phyloP scores from a whole-genome alignment of 2,329 filamentous ascomycete species.

The Colletotrichum sp. region DNA sequence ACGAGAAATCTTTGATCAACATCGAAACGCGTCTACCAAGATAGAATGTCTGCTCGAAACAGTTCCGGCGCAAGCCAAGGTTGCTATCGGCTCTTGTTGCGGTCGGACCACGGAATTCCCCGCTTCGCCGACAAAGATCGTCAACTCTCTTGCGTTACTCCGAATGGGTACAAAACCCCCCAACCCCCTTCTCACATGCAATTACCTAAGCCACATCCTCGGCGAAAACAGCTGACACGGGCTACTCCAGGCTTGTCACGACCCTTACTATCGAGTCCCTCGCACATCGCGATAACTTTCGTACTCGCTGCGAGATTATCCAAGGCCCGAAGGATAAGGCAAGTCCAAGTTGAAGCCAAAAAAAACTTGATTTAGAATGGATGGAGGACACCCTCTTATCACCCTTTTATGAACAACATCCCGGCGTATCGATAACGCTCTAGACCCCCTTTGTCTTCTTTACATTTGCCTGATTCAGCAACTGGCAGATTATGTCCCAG shows the following conservation, averaged over 20 bases:
- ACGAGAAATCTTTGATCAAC: neutral
- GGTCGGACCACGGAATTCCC: neutral
- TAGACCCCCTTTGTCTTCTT: neutral
- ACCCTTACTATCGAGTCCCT: neutral
- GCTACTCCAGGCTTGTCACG: neutral
- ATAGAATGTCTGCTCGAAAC: neutral
- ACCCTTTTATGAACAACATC: neutral
- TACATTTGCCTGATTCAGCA: neutral
- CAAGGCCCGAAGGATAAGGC: neutral
- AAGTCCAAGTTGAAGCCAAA: neutral
- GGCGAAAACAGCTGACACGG: conserved; percentile 1
- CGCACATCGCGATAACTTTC: neutral
- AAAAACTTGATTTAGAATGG: neutral
- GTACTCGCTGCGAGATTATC: neutral
- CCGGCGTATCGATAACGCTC: neutral
- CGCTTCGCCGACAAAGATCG: neutral
- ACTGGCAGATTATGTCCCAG: neutral
- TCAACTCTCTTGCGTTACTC: neutral
- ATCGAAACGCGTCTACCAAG: neutral
- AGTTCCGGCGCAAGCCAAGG: neutral
- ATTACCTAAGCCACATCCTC: conserved; percentile 15
- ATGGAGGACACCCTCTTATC: neutral
- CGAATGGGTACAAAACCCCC: neutral
- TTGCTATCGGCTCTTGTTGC: neutral
- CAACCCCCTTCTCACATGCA: conserved; percentile 12